These are phyloP conservation scores for Suhomyces pyralidae DNA, from an alignment of 805 yeast species.

Conservation along the genomic window DNA sequence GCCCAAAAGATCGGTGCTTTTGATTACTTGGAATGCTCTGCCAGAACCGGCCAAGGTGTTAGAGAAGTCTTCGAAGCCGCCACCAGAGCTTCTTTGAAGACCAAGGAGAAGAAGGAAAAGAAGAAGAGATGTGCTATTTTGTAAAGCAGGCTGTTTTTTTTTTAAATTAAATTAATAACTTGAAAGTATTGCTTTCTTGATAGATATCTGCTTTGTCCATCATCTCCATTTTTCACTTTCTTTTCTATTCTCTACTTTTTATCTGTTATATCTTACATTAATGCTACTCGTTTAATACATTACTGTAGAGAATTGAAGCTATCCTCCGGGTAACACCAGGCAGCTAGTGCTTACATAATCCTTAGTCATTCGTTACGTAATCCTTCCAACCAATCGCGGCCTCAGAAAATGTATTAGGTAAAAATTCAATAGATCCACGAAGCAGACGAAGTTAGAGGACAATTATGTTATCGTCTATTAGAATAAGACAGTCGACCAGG, in stretches of 20 bases:
- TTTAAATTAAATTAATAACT: not conserved
- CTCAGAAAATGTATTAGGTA: slow-evolving; percentile 3
- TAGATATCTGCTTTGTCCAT: not conserved
- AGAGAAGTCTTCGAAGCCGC: slow-evolving; percentile 30
- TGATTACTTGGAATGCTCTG: slow-evolving; percentile 37
- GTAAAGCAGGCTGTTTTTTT: slow-evolving; percentile 9
- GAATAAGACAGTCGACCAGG: slow-evolving; percentile 6
- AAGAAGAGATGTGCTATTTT: slow-evolving; percentile 30
- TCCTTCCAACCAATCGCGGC: not conserved
- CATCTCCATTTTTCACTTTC: not conserved
- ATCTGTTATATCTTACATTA: slow-evolving; percentile 1
- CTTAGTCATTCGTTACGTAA: not conserved
- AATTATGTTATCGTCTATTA: slow-evolving; percentile 8
- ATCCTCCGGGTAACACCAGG: not conserved
- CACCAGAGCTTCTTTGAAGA: slow-evolving; percentile 29
- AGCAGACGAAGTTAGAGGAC: not conserved
- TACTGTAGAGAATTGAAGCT: not conserved
- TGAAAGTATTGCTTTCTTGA: not conserved
- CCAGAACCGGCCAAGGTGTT: slow-evolving; percentile 31
- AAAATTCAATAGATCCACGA: not conserved
- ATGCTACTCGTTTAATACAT: slow-evolving; percentile 6
- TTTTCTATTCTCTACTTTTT: slow-evolving; percentile 1
- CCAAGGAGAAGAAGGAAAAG: slow-evolving; percentile 28
- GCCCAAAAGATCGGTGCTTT: slow-evolving; percentile 28
- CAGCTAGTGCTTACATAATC: too few species aligned